Percentiles rank a stretch among this genome's conserved stretches.
Evolutionary conservation across 441 rosid genomes (phyloP).

Genomic region (Aquilaria agallochum): DNA sequence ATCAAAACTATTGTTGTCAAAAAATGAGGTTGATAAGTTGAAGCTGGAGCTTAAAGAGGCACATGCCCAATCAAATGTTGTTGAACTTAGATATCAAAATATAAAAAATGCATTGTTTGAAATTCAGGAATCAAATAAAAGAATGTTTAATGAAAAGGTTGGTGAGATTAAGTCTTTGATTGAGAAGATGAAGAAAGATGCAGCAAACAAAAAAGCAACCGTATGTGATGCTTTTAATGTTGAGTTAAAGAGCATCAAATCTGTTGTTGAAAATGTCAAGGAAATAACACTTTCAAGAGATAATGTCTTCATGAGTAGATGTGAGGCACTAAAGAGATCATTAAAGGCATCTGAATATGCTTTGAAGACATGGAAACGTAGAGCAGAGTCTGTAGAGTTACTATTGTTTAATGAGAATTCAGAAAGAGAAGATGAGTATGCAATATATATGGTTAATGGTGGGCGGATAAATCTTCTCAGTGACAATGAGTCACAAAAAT

Average conservation of each 20-base stretch:
- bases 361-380: conserved; percentile 35
- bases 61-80: conserved; percentile 25
- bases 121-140: conserved; percentile 35
- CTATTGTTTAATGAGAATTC: conserved; percentile 20
- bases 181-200: conserved; percentile 40
- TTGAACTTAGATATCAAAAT: conserved; percentile 30
- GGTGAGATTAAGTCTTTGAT: conserved; percentile 29
- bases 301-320: conserved; percentile 33
- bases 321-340: conserved; percentile 42
- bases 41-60: conserved; percentile 37
- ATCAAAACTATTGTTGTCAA: conserved; percentile 30
- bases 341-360: conserved; percentile 37
- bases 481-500: conserved; percentile 41
- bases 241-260: conserved; percentile 38
- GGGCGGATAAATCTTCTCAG: conserved; percentile 49
- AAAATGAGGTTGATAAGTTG: conserved; percentile 32
- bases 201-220: conserved; percentile 23
- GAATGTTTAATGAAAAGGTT: conserved; percentile 21
- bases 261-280: conserved; percentile 38
- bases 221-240: conserved; percentile 33
- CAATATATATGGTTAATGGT: conserved; percentile 29
- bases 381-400: conserved; percentile 45
- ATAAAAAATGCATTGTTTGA: conserved; percentile 41
- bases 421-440: conserved; percentile 25
- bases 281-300: conserved; percentile 28